Evolutionary conservation across 441 rosid species (phyloP), one percentile per base, ranked within the genome.

Genomic region (Euphorbia celastroides): DNA sequence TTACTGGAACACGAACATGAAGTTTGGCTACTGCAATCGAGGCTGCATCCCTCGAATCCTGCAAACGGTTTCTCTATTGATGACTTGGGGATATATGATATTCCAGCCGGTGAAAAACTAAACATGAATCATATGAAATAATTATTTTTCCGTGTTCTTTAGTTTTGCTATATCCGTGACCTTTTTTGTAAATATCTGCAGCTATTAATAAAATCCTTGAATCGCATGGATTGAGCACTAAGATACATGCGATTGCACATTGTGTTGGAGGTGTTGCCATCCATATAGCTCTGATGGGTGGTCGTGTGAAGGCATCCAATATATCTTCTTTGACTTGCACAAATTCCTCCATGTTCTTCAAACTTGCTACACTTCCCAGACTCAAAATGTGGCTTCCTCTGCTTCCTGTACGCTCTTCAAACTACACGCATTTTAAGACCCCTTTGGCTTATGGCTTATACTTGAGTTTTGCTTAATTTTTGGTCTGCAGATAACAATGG

Each of bases 311-410:
- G 62, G 72, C 83, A 41, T 52, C 65, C 16, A 66, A 28, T 19
- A 71, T 83, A 65, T 79, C 86, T 54, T 83, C 83, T 28, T 31
- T 83, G 19, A 70, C 81, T 58, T 83, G 84, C 61, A 80, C 74
- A 10, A 83, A 77, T 74, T 78, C 84, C 56, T 80, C 86, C 34
- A 82, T 82, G 84, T 83, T 78, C 81, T 83, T 83, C 77, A 80
- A 71, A 78, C 75, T 82, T 2, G 48, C 32, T 30, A 30, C 78
- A 60, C 65, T 69, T 36, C n/a, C 79, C 59, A 57, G 17, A 44
- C 63, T 80, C 67, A 82, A 82, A 70, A 76, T 80, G 84, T 80
- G 81, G 86, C 76, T 80, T 74, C 84, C 84, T 16, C 51, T 82
- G 52, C 27, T 79, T n/a, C 79, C 81, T 1, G 81, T 79, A 27